Conservation (phyloP, 306 rosid genomes). For the Trichosanthes cucumerina region DNA sequence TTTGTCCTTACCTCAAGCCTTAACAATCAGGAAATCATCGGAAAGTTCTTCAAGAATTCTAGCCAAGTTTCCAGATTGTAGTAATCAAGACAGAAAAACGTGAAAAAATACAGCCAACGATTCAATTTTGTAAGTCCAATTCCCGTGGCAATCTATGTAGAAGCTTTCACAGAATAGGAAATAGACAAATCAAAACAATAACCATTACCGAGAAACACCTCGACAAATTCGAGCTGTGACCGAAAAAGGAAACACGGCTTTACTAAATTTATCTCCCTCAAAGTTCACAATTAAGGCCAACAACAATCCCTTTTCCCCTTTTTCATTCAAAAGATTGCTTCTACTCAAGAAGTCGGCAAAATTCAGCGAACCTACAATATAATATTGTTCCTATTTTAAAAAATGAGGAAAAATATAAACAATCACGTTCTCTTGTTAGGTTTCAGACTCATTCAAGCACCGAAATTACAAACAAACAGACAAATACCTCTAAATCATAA, state of each 20-base stretch:
- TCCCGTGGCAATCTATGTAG: slow-evolving; percentile 15
- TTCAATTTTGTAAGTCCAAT: background rate
- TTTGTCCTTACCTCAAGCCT: background rate
- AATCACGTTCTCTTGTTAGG: background rate
- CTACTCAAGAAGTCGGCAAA: background rate
- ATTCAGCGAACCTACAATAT: background rate
- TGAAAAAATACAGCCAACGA: background rate
- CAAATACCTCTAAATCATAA: background rate
- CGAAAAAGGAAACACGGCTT: slow-evolving; percentile 16
- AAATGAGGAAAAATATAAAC: background rate
- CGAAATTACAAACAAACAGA: background rate
- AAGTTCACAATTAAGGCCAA: background rate
- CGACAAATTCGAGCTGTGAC: slow-evolving; percentile 14
- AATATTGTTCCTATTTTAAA: slow-evolving; percentile 4
- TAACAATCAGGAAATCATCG: background rate
- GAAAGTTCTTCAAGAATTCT: background rate
- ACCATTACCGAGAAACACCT: slow-evolving; percentile 1
- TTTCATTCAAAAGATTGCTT: background rate
- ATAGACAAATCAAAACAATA: slow-evolving; percentile 15
- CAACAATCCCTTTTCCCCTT: background rate
- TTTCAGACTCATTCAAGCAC: slow-evolving; percentile 5
- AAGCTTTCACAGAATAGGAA: slow-evolving; percentile 26
- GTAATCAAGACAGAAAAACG: background rate
- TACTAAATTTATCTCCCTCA: slow-evolving; percentile 19
- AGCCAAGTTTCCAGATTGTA: background rate